Evolutionary conservation across 208 protist genomes (phyloP).

Genomic region (Porcisia deanei): DNA sequence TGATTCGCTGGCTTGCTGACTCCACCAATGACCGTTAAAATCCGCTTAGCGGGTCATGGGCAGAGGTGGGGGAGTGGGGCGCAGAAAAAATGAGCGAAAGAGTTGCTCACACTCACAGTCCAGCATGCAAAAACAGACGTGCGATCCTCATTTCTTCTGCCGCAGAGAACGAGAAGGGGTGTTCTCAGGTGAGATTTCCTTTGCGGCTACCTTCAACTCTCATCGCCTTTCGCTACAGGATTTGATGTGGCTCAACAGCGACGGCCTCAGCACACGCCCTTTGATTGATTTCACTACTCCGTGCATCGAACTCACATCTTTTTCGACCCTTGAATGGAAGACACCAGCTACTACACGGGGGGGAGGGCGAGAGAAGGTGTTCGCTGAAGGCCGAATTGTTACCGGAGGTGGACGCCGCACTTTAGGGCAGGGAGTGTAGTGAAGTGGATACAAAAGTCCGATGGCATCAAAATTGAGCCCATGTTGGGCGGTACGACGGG

Average conservation of each 20-base stretch:
- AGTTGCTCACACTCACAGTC: background rate
- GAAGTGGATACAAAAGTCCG: too few relatives aligned
- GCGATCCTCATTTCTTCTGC: background rate
- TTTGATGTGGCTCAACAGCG: background rate
- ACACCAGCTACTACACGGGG: too few relatives aligned
- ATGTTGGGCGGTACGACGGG: too few relatives aligned
- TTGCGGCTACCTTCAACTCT: background rate
- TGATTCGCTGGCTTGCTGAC: background rate
- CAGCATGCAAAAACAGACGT: background rate
- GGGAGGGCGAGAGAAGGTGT: too few relatives aligned
- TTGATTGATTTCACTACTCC: background rate
- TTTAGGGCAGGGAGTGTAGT: too few relatives aligned
- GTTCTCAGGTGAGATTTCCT: background rate
- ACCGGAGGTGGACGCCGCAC: too few relatives aligned
- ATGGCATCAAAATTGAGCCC: too few relatives aligned
- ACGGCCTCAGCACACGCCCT: background rate
- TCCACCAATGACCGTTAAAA: background rate
- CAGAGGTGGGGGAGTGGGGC: too few relatives aligned
- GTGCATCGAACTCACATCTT: background rate
- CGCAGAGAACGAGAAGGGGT: background rate
- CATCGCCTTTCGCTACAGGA: background rate
- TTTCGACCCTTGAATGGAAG: background rate
- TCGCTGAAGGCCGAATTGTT: too few relatives aligned
- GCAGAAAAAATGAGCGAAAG: background rate
- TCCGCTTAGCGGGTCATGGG: background rate